phyloP scores from a whole-genome alignment of 2,329 filamentous ascomycete genomes.

The Hortaea sp. region DNA sequence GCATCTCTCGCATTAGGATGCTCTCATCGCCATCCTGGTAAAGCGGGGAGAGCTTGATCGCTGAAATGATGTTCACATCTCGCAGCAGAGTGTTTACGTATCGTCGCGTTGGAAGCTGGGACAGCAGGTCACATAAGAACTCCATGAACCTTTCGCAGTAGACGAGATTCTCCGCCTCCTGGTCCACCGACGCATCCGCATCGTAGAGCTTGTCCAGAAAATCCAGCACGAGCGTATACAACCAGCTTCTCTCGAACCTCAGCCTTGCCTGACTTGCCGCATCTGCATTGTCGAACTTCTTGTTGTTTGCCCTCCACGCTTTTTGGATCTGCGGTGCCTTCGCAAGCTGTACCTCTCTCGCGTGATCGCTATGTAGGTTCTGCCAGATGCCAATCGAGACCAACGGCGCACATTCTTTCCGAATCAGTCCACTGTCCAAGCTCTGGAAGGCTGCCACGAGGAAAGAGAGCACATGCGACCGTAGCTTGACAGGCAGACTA shows the following conservation, averaged over 20 bases:
- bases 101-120: constrained; percentile 83
- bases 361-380: constrained; percentile 68
- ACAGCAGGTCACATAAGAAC: constrained; percentile 80
- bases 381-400: constrained; percentile 96
- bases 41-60: constrained; percentile 67
- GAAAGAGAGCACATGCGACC: constrained; percentile 78
- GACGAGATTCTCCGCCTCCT: constrained; percentile 46
- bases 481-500: constrained; percentile 36
- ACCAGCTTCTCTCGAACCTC: constrained; percentile 87
- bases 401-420: constrained; percentile 91
- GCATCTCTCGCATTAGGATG: constrained; percentile 68
- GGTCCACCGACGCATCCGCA: constrained; percentile 20
- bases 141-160: constrained; percentile 95
- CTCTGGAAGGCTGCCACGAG: constrained; percentile 89
- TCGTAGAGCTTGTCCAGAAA: constrained; percentile 67
- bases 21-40: constrained; percentile 62
- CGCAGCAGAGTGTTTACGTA: constrained; percentile 84
- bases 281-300: constrained; percentile 80
- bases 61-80: constrained; percentile 73
- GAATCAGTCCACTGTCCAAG: constrained; percentile 74
- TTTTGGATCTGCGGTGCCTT: constrained; percentile 69
- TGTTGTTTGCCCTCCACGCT: constrained; percentile 78
- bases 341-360: constrained; percentile 63
- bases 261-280: constrained; percentile 66
- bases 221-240: constrained; percentile 75